A percentile compares a stretch with the other conserved stretches of the same genome.
phyloP scores from a whole-genome alignment of 768 basidiomycete genomes.

The Rhodotorula babjevae region DNA sequence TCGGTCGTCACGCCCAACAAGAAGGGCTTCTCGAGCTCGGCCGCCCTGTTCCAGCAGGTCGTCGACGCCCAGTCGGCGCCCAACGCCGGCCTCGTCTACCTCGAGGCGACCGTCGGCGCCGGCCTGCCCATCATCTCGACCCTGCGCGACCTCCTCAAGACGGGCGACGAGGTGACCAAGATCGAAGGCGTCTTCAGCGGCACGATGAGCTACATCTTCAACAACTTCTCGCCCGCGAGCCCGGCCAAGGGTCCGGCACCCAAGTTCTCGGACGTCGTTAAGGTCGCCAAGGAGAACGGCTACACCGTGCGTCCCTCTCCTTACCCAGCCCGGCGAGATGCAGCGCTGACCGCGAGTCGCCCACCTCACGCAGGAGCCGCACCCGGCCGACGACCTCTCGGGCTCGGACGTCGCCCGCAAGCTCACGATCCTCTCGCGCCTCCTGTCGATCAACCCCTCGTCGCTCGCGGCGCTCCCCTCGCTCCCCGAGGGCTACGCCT shows the following conservation, averaged over 20 bases:
- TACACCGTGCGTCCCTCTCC: constrained; percentile 64
- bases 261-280: constrained; percentile 82
- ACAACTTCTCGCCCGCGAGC: constrained; percentile 70
- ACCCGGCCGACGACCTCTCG: constrained; percentile 93
- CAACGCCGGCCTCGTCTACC: constrained; percentile 53
- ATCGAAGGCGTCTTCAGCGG: constrained; percentile 98
- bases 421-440: constrained; percentile 86
- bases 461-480: constrained; percentile 45
- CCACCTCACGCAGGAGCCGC: constrained; percentile 67
- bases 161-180: constrained; percentile 85
- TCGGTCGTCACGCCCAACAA: constrained; percentile 95
- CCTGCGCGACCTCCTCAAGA: constrained; percentile 81
- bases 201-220: constrained; percentile 98
- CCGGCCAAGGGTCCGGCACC: constrained; percentile 33
- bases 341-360: too few relatives aligned
- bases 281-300: constrained; percentile 79
- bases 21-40: constrained; percentile 79
- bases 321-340: not conserved
- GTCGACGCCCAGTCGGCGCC: constrained; percentile 57
- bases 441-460: constrained; percentile 46
- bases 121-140: constrained; percentile 89
- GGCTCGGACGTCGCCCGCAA: constrained; percentile 97
- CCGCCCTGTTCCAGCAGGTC: constrained; percentile 66
- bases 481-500: constrained; percentile 71
- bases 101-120: constrained; percentile 90